phyloP scores from a whole-genome alignment of 2,329 filamentous ascomycete genomes.

The Sarocladium oryzae region DNA sequence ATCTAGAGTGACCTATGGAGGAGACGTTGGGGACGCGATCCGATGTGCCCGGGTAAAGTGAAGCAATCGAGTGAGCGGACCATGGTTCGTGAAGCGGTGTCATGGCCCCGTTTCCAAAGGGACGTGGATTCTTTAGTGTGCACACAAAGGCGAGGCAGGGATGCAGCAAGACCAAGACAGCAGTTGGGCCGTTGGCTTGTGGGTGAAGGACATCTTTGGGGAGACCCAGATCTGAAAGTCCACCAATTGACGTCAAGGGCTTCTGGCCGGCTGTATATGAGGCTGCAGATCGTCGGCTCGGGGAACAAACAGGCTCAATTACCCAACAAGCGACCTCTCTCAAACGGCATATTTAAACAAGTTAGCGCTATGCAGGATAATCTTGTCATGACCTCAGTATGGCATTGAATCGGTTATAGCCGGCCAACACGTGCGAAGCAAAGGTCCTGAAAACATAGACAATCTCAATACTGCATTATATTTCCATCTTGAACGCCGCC shows the following conservation, averaged over 20 bases:
- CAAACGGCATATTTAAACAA: neutral
- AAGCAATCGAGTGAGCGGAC: neutral
- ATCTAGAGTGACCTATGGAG: constrained; percentile 1
- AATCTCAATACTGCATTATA: constrained; percentile 3
- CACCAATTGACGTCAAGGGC: neutral
- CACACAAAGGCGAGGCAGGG: neutral
- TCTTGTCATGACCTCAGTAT: neutral
- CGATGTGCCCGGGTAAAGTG: neutral
- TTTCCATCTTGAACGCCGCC: constrained; percentile 11
- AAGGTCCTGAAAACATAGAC: neutral
- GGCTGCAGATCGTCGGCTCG: neutral
- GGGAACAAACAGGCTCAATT: neutral
- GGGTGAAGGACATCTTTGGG: too few species aligned
- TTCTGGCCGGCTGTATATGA: neutral
- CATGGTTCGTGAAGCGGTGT: neutral
- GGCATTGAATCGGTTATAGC: neutral
- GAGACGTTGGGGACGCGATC: neutral
- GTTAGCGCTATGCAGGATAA: neutral
- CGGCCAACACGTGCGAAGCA: neutral
- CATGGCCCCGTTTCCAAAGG: constrained; percentile 4
- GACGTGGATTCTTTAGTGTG: neutral
- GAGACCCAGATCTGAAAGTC: neutral
- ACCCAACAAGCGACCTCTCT: neutral
- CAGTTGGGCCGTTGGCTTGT: neutral
- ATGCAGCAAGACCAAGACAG: neutral